Evolutionary conservation across 2,329 filamentous ascomycete species (phyloP), one percentile per base, ranked within the genome.

Genomic region (Pseudopyrenochaeta lycopersici): DNA sequence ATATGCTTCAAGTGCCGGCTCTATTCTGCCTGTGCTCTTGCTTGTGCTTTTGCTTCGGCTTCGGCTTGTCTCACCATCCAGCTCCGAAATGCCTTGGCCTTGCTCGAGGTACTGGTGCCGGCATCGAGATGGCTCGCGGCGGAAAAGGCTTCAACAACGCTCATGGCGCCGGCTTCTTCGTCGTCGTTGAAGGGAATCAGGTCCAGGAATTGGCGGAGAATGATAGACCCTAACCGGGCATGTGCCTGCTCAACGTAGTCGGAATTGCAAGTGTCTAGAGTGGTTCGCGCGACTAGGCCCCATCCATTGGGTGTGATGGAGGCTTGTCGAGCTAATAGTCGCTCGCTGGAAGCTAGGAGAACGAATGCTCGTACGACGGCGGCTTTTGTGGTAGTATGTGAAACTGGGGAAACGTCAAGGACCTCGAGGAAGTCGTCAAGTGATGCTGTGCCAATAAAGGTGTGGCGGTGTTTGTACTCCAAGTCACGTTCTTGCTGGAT

Each of bases 391-490:
- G 64, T 70, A 2, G 32, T 66, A 36, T 61, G 53, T 2, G 55
- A 36, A n/a, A 5, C 23, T 1, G 62, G 36, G 0, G 63, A 56
- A 3, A 68, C 51, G 9, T 72, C 68, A 3, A 73, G 64, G 4
- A 62, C 43, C 11, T 67, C 60, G 17, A 73, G 62, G 42, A 72
- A 73, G 46, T 65, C 56, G 51, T 72, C 62, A 0, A 73, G 58
- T 0, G 68, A 73, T 4, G 67, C 67, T 1, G 71, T 70, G 30
- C 71, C 71, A 39, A 73, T 60, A 43, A 72, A 73, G 7, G 64
- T 72, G 56, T 73, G 70, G 27, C 70, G 70, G 48, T 72, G 64
- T 38, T 72, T 67, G 61, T 73, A 72, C 44, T 71, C 65, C 2
- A 71, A 58, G 15, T 72, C 70, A 7, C 60, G 59, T 46, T 70